These are phyloP conservation scores for Magnusiomyces paraingens DNA, from an alignment of 1,139 yeast genomes.

Conservation along the genomic window DNA sequence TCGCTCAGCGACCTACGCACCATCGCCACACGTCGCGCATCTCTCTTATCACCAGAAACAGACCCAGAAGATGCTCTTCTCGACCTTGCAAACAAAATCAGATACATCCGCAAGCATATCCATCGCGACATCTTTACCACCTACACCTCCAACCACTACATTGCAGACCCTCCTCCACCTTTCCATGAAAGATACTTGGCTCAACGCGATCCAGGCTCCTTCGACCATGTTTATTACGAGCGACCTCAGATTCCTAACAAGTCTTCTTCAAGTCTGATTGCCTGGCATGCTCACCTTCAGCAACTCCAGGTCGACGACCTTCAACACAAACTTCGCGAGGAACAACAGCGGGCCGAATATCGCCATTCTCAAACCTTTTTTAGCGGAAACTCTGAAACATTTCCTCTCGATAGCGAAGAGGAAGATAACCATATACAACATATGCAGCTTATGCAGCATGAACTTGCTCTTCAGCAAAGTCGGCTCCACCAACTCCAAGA, in stretches of 20 bases:
- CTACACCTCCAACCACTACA: conserved; percentile 19
- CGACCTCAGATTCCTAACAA: conserved; percentile 1
- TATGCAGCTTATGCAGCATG: not conserved
- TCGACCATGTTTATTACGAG: conserved; percentile 1
- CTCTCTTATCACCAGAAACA: not conserved
- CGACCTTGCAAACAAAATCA: conserved; percentile 7
- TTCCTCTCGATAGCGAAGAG: not conserved
- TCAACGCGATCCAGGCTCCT: not conserved
- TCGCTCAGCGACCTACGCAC: conserved; percentile 2
- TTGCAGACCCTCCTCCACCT: conserved; percentile 17
- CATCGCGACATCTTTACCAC: conserved; percentile 31
- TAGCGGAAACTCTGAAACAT: not conserved
- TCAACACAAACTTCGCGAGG: not conserved
- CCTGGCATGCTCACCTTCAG: not conserved
- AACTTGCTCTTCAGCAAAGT: not conserved
- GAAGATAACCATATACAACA: not conserved
- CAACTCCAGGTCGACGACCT: not conserved
- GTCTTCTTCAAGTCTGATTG: not conserved
- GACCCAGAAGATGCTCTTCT: not conserved
- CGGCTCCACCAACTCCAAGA: not conserved
- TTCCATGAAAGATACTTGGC: conserved; percentile 24
- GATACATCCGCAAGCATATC: conserved; percentile 23
- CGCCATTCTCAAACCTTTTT: not conserved
- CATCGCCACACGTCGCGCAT: not conserved
- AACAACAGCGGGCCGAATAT: not conserved